phyloP scores from a whole-genome alignment of 1,139 yeast genomes.

The Kurtzmaniella quercitrusa region DNA sequence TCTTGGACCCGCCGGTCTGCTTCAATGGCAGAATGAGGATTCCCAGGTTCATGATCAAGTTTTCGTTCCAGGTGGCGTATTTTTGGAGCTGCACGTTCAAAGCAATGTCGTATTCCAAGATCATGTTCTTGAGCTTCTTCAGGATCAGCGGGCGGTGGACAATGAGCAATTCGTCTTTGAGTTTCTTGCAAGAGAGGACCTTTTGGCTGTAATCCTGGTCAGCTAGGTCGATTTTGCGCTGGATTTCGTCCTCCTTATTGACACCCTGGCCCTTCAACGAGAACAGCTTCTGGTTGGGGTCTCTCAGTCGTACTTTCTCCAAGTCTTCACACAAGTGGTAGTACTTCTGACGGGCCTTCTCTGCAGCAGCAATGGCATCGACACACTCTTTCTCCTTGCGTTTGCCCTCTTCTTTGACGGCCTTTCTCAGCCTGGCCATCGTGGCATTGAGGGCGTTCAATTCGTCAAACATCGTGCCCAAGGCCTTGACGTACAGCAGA shows the following conservation, averaged over 20 bases:
- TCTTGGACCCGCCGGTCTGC: constrained; percentile 34
- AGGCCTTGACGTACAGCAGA: constrained; percentile 69
- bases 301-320: constrained; percentile 75
- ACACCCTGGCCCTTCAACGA: constrained; percentile 74
- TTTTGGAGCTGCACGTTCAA: constrained; percentile 83
- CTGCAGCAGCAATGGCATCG: constrained; percentile 80
- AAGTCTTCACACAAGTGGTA: constrained; percentile 79
- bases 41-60: constrained; percentile 78
- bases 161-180: constrained; percentile 68
- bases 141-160: constrained; percentile 77
- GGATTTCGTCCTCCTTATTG: constrained; percentile 87
- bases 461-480: constrained; percentile 85
- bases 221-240: constrained; percentile 73
- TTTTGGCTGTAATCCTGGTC: constrained; percentile 81
- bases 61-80: constrained; percentile 84
- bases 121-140: constrained; percentile 67
- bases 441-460: constrained; percentile 67
- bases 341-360: constrained; percentile 82
- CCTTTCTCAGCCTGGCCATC: constrained; percentile 67
- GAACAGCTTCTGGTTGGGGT: constrained; percentile 79
- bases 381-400: constrained; percentile 77
- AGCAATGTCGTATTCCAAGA: constrained; percentile 85
- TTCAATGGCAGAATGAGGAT: constrained; percentile 73
- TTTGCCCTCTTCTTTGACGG: constrained; percentile 75
- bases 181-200: constrained; percentile 67